These are phyloP conservation scores for Phytophthora fragariaefolia DNA, from an alignment of 352 stramenopile genomes.

Conservation along the genomic window DNA sequence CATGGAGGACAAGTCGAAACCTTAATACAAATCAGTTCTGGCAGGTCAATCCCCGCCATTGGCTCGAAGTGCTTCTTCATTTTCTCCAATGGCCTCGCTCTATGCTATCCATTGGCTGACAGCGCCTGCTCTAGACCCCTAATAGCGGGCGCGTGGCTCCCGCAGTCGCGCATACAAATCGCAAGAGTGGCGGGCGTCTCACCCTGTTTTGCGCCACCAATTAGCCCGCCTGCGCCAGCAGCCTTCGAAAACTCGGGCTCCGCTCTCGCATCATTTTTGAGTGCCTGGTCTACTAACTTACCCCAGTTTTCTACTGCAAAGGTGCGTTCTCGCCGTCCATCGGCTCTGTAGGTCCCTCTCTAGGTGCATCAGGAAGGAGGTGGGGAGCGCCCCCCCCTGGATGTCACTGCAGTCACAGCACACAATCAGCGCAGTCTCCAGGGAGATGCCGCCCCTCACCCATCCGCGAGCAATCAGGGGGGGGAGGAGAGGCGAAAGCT, in stretches of 20 bases:
- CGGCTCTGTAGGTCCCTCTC: slow-evolving; percentile 2
- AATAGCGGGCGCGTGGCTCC: slow-evolving; percentile 5
- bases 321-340: slow-evolving; percentile 34
- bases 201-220: slow-evolving; percentile 31
- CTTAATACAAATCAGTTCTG: slow-evolving; percentile 17
- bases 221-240: slow-evolving; percentile 7
- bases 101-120: slow-evolving; percentile 40
- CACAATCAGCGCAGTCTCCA: too few relatives aligned
- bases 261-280: slow-evolving; percentile 59
- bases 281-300: slow-evolving; percentile 76
- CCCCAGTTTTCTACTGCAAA: slow-evolving; percentile 45
- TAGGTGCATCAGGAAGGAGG: slow-evolving; percentile 1
- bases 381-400: too few relatives aligned
- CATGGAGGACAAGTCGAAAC: slow-evolving; percentile 37
- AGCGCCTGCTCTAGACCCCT: slow-evolving; percentile 25
- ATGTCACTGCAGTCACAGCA: too few relatives aligned
- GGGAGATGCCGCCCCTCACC: neutral
- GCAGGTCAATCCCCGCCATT: slow-evolving; percentile 9
- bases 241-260: slow-evolving; percentile 9
- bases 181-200: neutral
- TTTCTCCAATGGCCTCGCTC: slow-evolving; percentile 17
- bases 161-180: slow-evolving; percentile 15
- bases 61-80: slow-evolving; percentile 1
- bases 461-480: neutral
- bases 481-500: neutral